Evolutionary conservation across 192 early-diverging fungal species (phyloP).

Genomic region (Gorgonomyces haynaldii): DNA sequence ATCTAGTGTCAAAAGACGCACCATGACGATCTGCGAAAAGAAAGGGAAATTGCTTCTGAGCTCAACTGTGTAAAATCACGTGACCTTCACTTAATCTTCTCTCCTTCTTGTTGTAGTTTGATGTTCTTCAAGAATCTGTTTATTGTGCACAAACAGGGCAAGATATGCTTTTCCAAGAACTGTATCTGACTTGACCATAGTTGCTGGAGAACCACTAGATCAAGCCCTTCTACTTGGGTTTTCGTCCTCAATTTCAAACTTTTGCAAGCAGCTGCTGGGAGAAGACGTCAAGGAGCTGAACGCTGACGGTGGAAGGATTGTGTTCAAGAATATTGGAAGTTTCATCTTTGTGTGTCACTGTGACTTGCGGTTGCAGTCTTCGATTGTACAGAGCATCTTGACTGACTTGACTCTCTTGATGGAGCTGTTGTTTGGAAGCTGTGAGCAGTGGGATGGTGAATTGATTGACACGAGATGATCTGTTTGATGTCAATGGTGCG

Average conservation of each 20-base stretch:
- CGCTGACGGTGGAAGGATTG: conserved; percentile 31
- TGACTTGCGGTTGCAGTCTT: conserved; percentile 30
- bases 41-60: too few species aligned
- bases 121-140: conserved; percentile 31
- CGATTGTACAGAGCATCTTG: conserved; percentile 38
- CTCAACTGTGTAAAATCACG: too few species aligned
- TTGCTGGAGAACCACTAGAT: conserved; percentile 38
- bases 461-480: too few species aligned
- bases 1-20: too few species aligned
- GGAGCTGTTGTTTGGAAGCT: conserved; percentile 42
- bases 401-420: conserved; percentile 32
- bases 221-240: conserved; percentile 47
- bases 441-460: conserved; percentile 47
- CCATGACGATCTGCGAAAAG: too few species aligned
- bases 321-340: conserved; percentile 43
- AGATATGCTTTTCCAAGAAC: conserved; percentile 36
- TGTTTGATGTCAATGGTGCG: conserved; percentile 46
- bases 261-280: conserved; percentile 39
- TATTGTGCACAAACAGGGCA: conserved; percentile 34
- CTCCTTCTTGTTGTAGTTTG: too few species aligned
- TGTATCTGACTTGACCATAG: too few species aligned
- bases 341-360: conserved; percentile 48
- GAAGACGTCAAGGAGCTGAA: conserved; percentile 46
- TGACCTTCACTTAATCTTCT: too few species aligned
- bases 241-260: conserved; percentile 47